Evolutionary conservation across 176 grass and related monocot genomes (phyloP).

Genomic region (Phragmites australis): DNA sequence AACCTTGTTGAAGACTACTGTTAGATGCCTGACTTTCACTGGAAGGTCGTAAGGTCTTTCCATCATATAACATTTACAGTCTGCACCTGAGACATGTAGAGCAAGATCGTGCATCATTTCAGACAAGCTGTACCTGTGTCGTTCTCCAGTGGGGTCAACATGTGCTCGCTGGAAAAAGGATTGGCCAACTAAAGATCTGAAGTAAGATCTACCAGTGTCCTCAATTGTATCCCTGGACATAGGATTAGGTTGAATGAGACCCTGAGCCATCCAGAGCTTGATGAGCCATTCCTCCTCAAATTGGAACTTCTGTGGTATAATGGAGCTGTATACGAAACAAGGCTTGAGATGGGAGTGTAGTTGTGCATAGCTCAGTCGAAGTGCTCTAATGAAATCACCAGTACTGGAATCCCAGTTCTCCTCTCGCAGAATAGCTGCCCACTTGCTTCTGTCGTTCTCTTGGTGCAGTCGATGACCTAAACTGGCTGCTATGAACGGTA

Average conservation of each 20-base stretch:
- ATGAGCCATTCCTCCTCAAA: constrained; percentile 54
- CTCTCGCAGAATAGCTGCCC: not conserved
- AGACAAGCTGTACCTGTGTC: constrained; percentile 22
- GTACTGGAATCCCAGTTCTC: constrained; percentile 34
- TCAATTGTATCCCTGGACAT: not conserved
- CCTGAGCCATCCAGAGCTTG: constrained; percentile 57
- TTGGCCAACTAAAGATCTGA: constrained; percentile 18
- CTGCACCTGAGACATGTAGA: not conserved
- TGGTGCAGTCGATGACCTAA: constrained; percentile 24
- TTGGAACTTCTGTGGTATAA: constrained; percentile 26
- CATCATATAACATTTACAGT: constrained; percentile 34
- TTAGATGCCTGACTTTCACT: constrained; percentile 27
- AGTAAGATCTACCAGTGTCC: constrained; percentile 26
- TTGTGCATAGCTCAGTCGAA: constrained; percentile 34
- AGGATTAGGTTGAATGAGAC: constrained; percentile 17
- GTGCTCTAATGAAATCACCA: not conserved
- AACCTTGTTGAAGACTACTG: not conserved
- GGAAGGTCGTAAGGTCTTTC: not conserved
- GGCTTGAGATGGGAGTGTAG: constrained; percentile 45
- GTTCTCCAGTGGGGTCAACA: not conserved
- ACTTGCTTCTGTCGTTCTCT: constrained; percentile 36
- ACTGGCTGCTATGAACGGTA: constrained; percentile 42
- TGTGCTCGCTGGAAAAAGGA: constrained; percentile 32
- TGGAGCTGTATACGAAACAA: constrained; percentile 52
- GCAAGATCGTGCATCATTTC: constrained; percentile 22